Evolutionary conservation across 139 green algal species (phyloP).

Genomic region (Coccomyxa sp.): DNA sequence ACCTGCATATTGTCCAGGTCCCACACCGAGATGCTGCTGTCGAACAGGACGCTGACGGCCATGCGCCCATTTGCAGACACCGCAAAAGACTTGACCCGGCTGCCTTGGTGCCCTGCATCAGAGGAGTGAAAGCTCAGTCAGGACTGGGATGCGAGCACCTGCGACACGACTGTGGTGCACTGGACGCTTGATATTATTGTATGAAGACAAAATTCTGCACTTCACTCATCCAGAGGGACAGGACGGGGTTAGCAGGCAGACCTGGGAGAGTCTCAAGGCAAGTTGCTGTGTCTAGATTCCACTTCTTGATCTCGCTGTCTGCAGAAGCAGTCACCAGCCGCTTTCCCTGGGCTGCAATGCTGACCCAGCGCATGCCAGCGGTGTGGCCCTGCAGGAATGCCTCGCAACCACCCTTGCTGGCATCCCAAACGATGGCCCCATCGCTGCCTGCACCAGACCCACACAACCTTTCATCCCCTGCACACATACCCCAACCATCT

Average conservation of each 20-base stretch:
- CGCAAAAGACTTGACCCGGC: constrained; percentile 51
- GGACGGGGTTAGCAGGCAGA: not conserved
- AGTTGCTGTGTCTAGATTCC: constrained; percentile 22
- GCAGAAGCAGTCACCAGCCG: constrained; percentile 37
- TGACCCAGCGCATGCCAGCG: constrained; percentile 30
- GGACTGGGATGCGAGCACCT: too few species aligned
- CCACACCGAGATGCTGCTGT: constrained; percentile 63
- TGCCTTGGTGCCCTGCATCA: constrained; percentile 43
- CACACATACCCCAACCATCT: too few species aligned
- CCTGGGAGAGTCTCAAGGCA: constrained; percentile 43
- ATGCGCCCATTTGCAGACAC: constrained; percentile 30
- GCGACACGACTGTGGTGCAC: too few species aligned
- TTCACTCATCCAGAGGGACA: not conserved
- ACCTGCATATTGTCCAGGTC: constrained; percentile 34
- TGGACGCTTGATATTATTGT: too few species aligned
- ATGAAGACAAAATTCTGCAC: not conserved
- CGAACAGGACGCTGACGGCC: constrained; percentile 46
- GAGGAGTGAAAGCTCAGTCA: not conserved
- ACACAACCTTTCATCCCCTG: too few species aligned
- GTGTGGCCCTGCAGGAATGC: constrained; percentile 22
- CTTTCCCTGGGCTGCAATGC: constrained; percentile 27
- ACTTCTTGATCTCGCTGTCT: constrained; percentile 34
- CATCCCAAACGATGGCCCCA: constrained; percentile 36
- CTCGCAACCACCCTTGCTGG: constrained; percentile 15
- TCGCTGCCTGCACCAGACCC: constrained; percentile 1